Conservation (phyloP, 2,329 filamentous ascomycete genomes). For the Trematosphaeria pertusa region DNA sequence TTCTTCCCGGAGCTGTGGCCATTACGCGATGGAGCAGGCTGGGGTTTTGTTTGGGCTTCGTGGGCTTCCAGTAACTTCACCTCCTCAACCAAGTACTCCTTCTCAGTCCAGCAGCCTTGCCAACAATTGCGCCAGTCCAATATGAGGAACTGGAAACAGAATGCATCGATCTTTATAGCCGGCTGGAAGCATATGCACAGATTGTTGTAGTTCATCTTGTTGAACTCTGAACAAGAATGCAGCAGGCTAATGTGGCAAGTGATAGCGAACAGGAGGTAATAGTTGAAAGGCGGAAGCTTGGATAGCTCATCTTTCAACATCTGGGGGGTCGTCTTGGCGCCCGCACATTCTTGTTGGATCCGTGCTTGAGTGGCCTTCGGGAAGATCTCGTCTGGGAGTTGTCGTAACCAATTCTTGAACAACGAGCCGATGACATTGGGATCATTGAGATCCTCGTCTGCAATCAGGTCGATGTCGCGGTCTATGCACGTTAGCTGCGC, state of each 20-base stretch:
- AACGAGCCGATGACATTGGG: slow-evolving; percentile 96
- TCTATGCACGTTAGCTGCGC: slow-evolving; percentile 57
- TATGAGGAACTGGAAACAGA: slow-evolving; percentile 94
- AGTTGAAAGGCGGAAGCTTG: slow-evolving; percentile 94
- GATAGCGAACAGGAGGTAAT: slow-evolving; percentile 96
- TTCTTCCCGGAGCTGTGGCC: slow-evolving; percentile 33
- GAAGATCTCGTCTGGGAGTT: slow-evolving; percentile 93
- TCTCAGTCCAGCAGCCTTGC: slow-evolving; percentile 93
- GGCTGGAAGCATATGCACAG: slow-evolving; percentile 97
- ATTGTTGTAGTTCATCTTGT: slow-evolving; percentile 98
- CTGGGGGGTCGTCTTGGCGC: slow-evolving; percentile 81
- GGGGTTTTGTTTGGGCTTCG: slow-evolving; percentile 22
- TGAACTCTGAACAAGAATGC: slow-evolving; percentile 89
- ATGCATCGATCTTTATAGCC: slow-evolving; percentile 93
- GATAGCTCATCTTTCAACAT: slow-evolving; percentile 90
- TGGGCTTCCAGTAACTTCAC: slow-evolving; percentile 36
- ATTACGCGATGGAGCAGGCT: slow-evolving; percentile 31
- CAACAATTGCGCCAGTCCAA: slow-evolving; percentile 96
- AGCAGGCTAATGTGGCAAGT: slow-evolving; percentile 94
- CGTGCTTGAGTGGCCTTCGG: slow-evolving; percentile 83
- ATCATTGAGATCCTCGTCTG: slow-evolving; percentile 86
- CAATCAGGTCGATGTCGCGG: slow-evolving; percentile 87
- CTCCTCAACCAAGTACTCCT: slow-evolving; percentile 62
- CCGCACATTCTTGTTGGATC: slow-evolving; percentile 79
- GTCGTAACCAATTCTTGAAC: slow-evolving; percentile 94